These are phyloP conservation scores for Sarocladium kiliense DNA, from an alignment of 2,329 filamentous ascomycete genomes.

Conservation along the genomic window DNA sequence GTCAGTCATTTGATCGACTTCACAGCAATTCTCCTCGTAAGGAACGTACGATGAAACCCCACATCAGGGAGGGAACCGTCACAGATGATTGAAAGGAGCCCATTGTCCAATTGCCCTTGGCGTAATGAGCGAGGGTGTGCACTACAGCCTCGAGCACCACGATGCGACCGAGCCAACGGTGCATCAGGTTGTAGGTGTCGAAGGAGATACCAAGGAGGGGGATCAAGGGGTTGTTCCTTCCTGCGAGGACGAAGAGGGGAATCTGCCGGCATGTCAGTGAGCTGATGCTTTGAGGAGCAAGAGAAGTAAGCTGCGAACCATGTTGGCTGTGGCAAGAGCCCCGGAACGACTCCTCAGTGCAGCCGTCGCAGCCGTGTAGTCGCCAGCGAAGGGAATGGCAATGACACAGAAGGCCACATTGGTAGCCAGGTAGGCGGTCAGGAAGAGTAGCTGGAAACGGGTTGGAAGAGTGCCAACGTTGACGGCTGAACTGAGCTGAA, in stretches of 20 bases:
- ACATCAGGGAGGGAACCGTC: slow-evolving; percentile 45
- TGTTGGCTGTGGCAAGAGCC: slow-evolving; percentile 67
- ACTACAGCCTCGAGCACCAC: slow-evolving; percentile 63
- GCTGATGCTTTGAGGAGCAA: slow-evolving; percentile 10
- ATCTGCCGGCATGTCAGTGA: slow-evolving; percentile 27
- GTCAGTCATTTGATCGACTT: not conserved
- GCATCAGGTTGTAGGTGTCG: slow-evolving; percentile 77
- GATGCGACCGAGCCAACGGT: slow-evolving; percentile 76
- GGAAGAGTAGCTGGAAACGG: slow-evolving; percentile 52
- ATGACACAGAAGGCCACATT: slow-evolving; percentile 64
- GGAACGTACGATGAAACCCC: slow-evolving; percentile 58
- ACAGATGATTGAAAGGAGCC: slow-evolving; percentile 9
- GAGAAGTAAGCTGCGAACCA: slow-evolving; percentile 42
- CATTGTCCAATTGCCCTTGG: slow-evolving; percentile 44
- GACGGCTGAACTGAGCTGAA: slow-evolving; percentile 51
- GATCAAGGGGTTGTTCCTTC: slow-evolving; percentile 75
- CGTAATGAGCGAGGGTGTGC: slow-evolving; percentile 59
- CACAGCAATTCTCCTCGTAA: not conserved
- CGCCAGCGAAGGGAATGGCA: slow-evolving; percentile 53
- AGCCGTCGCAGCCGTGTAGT: slow-evolving; percentile 36
- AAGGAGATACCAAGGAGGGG: slow-evolving; percentile 67
- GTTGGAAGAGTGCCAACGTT: slow-evolving; percentile 57
- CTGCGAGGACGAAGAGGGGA: slow-evolving; percentile 68
- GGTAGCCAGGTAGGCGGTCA: slow-evolving; percentile 49
- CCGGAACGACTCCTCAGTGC: slow-evolving; percentile 65